phyloP scores from a whole-genome alignment of 192 early-diverging fungal genomes.

The Backusella macrospora region DNA sequence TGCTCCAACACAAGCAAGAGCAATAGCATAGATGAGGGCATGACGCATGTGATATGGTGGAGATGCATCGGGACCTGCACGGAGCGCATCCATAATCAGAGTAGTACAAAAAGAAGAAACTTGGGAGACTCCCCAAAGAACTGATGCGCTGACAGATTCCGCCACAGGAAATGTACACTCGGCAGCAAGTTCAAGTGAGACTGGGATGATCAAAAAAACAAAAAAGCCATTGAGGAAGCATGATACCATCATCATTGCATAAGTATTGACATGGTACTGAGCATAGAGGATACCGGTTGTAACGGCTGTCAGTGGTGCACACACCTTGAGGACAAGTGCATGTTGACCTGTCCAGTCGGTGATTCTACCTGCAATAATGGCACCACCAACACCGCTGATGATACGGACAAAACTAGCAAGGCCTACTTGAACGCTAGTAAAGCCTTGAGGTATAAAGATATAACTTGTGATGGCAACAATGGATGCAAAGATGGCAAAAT shows the following conservation, averaged over 20 bases:
- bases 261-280: conserved; percentile 34
- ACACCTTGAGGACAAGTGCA: conserved; percentile 27
- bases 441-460: conserved; percentile 20
- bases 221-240: conserved; percentile 35
- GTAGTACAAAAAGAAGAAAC: conserved; percentile 16
- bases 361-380: conserved; percentile 17
- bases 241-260: conserved; percentile 27
- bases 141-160: conserved; percentile 29
- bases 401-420: conserved; percentile 22
- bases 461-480: conserved; percentile 17
- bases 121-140: conserved; percentile 26
- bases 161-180: conserved; percentile 42
- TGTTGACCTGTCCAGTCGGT: conserved; percentile 26
- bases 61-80: conserved; percentile 28
- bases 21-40: conserved; percentile 23
- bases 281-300: conserved; percentile 31
- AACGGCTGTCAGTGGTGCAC: conserved; percentile 16
- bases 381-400: conserved; percentile 15
- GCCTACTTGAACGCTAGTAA: conserved; percentile 10
- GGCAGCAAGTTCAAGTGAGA: conserved; percentile 32
- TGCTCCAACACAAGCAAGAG: conserved; percentile 10
- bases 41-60: conserved; percentile 36
- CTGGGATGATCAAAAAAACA: conserved; percentile 26
- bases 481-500: conserved; percentile 20
- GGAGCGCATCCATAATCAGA: conserved; percentile 28